phyloP scores from a whole-genome alignment of 805 yeast genomes.

The Sungouiella thailandica region DNA sequence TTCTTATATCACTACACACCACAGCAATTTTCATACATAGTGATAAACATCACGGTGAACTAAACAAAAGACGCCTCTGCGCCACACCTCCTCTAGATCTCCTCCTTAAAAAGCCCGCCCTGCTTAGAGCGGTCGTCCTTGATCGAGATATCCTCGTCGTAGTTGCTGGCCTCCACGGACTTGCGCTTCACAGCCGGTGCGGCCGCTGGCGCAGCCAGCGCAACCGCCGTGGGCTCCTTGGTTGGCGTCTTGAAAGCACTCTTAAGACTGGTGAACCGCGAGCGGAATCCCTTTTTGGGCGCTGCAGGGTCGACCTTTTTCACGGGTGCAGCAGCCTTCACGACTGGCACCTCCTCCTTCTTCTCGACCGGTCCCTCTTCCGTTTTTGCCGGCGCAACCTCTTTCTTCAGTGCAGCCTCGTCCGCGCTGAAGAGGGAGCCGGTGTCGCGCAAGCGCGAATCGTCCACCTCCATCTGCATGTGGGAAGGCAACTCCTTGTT shows the following conservation, averaged over 20 bases:
- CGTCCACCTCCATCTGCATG: slow-evolving; percentile 35
- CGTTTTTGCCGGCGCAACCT: slow-evolving; percentile 1
- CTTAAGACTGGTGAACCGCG: slow-evolving; percentile 9
- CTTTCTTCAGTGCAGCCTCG: not conserved
- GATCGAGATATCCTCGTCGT: slow-evolving; percentile 29
- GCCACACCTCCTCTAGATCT: slow-evolving; percentile 26
- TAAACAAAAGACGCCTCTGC: no score
- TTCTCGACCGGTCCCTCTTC: slow-evolving; percentile 1
- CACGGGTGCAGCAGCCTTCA: not conserved
- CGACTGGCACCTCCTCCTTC: slow-evolving; percentile 4
- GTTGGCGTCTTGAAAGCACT: slow-evolving; percentile 7
- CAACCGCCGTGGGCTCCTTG: slow-evolving; percentile 3
- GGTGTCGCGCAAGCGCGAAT: slow-evolving; percentile 32
- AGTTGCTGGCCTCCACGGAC: slow-evolving; percentile 4
- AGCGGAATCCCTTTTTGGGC: slow-evolving; percentile 14
- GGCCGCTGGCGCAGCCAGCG: slow-evolving; percentile 9
- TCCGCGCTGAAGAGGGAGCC: slow-evolving; percentile 36
- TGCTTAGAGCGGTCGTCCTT: slow-evolving; percentile 23
- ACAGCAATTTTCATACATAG: no score
- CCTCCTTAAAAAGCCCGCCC: slow-evolving; percentile 40
- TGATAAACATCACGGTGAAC: no score
- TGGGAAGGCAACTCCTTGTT: slow-evolving; percentile 51
- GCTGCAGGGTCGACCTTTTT: slow-evolving; percentile 2
- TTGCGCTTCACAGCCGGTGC: slow-evolving; percentile 2
- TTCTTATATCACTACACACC: no score